Percentiles rank a stretch among this genome's conserved stretches.
Evolutionary conservation across 2,329 filamentous ascomycete genomes (phyloP).

Genomic region (Colletotrichum cordylinicola): DNA sequence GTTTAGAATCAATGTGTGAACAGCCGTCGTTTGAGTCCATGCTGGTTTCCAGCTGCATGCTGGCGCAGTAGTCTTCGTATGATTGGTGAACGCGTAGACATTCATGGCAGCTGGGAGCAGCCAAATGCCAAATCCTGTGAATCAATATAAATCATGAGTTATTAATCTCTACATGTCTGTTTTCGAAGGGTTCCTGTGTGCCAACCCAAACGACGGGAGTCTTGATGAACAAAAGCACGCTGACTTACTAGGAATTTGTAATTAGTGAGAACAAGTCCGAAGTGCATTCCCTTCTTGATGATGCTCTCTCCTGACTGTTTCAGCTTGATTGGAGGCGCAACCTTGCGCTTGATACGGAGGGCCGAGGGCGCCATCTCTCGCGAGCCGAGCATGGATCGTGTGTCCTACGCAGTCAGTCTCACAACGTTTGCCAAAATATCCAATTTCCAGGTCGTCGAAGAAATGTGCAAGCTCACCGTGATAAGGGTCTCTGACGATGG

Average conservation of each 20-base stretch:
- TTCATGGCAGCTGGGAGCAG: no score
- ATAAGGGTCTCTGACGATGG: neutral
- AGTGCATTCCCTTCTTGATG: neutral
- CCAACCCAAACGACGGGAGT: neutral
- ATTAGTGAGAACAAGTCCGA: neutral
- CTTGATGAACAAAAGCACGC: neutral
- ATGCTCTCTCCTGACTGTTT: neutral
- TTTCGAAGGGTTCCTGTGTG: neutral
- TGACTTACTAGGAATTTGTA: neutral
- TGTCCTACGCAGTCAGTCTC: neutral
- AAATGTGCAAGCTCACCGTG: neutral
- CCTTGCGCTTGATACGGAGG: neutral
- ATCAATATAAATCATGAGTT: no score
- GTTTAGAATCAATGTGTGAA: neutral
- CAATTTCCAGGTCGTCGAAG: neutral
- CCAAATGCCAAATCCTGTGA: no score
- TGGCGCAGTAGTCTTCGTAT: neutral
- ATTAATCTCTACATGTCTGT: neutral
- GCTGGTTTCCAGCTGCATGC: neutral
- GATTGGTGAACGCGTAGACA: neutral
- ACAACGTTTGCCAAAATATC: neutral
- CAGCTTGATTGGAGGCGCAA: neutral
- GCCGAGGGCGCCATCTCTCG: neutral
- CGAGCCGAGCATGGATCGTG: neutral
- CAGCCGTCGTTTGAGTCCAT: neutral